phyloP scores from a whole-genome alignment of 2,329 filamentous ascomycete species.

The Neopestalotiopsis sp. region DNA sequence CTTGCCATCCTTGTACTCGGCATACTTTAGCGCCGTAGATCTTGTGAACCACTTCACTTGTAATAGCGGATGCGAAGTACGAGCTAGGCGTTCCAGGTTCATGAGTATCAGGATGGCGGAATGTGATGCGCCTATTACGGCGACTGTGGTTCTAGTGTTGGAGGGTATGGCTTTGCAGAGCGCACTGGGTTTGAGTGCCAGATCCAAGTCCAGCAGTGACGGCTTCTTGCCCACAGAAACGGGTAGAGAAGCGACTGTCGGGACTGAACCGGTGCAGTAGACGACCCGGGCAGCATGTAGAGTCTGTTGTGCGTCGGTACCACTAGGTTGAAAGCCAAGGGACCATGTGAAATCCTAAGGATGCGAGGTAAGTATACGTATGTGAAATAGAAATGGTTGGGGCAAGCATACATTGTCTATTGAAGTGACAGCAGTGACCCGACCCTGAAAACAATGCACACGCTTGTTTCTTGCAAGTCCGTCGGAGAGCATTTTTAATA shows the following conservation, averaged over 20 bases:
- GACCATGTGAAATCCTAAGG: background rate
- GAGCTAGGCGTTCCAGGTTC: conserved; percentile 61
- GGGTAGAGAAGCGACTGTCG: background rate
- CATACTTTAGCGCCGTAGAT: conserved; percentile 59
- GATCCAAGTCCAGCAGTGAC: conserved; percentile 54
- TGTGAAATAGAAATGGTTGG: background rate
- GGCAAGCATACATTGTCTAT: background rate
- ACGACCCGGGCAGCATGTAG: background rate
- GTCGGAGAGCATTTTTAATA: conserved; percentile 50
- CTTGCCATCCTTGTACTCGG: conserved; percentile 67
- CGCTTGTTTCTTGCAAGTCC: conserved; percentile 32
- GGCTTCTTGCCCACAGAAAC: background rate
- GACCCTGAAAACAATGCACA: background rate
- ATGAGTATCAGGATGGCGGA: conserved; percentile 66
- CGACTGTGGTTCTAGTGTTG: conserved; percentile 43
- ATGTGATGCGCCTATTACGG: conserved; percentile 66
- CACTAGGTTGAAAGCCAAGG: background rate
- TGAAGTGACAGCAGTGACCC: background rate
- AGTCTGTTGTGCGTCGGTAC: background rate
- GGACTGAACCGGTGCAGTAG: background rate
- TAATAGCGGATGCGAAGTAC: conserved; percentile 22
- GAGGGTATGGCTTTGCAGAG: conserved; percentile 46
- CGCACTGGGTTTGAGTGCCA: conserved; percentile 57
- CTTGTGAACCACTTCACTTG: conserved; percentile 6
- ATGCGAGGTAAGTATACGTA: background rate